These are phyloP conservation scores for Phytophthora fragariaefolia DNA, from an alignment of 352 stramenopile species.

Conservation along the genomic window DNA sequence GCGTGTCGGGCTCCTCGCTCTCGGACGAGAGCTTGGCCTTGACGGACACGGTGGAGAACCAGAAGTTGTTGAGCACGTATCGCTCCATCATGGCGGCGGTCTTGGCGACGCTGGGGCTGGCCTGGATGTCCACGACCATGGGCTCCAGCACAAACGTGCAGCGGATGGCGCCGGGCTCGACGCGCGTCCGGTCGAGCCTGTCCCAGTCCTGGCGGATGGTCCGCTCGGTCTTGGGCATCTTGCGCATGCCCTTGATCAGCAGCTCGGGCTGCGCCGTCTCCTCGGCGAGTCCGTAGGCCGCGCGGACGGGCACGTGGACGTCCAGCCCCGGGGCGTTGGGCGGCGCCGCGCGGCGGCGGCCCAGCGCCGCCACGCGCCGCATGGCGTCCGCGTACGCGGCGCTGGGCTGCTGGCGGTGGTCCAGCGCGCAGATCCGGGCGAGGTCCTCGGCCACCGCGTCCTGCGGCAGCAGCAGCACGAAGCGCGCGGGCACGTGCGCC, in stretches of 20 bases:
- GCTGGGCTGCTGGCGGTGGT: not conserved
- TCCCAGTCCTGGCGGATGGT: slow-evolving; percentile 15
- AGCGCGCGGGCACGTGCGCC: slow-evolving; percentile 20
- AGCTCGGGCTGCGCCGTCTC: not conserved
- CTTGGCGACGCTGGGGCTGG: slow-evolving; percentile 2
- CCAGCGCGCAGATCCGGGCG: slow-evolving; percentile 9
- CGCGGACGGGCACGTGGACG: slow-evolving; percentile 15
- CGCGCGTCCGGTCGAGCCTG: not conserved
- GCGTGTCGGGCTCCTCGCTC: slow-evolving; percentile 3
- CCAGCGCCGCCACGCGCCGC: slow-evolving; percentile 11
- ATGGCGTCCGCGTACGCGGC: slow-evolving; percentile 8
- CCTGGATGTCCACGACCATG: slow-evolving; percentile 19
- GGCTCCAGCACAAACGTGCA: slow-evolving; percentile 31
- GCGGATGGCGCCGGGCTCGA: not conserved
- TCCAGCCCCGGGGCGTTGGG: not conserved
- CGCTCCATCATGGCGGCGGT: slow-evolving; percentile 10
- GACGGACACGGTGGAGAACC: slow-evolving; percentile 23
- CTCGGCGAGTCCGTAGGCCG: not conserved
- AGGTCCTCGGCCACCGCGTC: slow-evolving; percentile 1
- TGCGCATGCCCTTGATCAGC: slow-evolving; percentile 16
- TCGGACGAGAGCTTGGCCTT: slow-evolving; percentile 5
- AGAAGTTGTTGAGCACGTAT: slow-evolving; percentile 22
- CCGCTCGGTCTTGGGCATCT: slow-evolving; percentile 8
- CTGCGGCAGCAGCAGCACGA: slow-evolving; percentile 18
- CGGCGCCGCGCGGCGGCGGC: not conserved